Conservation (phyloP, 1,284 basidiomycete species). For the Moesziomyces globuligerus region DNA sequence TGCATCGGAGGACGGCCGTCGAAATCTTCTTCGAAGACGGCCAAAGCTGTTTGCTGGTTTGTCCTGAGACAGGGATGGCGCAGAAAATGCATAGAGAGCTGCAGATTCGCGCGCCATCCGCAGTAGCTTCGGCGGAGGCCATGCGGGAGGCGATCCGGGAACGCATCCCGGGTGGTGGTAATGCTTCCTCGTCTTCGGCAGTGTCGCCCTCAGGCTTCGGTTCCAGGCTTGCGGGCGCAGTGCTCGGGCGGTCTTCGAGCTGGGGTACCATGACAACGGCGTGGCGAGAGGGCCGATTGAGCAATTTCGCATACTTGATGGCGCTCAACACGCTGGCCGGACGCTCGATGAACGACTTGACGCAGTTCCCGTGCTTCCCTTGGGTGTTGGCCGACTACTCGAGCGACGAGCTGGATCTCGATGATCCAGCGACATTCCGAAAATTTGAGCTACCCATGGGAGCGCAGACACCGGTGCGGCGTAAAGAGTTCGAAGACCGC, state of each 20-base stretch:
- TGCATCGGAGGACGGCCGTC: constrained; percentile 57
- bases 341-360: constrained; percentile 74
- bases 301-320: constrained; percentile 67
- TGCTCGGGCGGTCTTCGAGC: constrained; percentile 44
- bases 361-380: constrained; percentile 92
- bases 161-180: constrained; percentile 2
- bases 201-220: constrained; percentile 26
- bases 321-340: constrained; percentile 65
- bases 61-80: constrained; percentile 48
- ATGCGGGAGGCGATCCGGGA: constrained; percentile 50
- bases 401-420: constrained; percentile 79
- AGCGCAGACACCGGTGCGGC: constrained; percentile 78
- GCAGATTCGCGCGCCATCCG: constrained; percentile 43
- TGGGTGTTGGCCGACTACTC: constrained; percentile 89
- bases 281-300: constrained; percentile 61
- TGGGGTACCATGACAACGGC: constrained; percentile 59
- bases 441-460: constrained; percentile 91
- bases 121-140: constrained; percentile 49
- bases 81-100: constrained; percentile 51
- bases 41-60: constrained; percentile 64
- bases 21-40: constrained; percentile 67
- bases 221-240: constrained; percentile 50
- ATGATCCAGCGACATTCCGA: constrained; percentile 76
- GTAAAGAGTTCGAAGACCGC: constrained; percentile 70
- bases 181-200: constrained; percentile 6